A percentile compares a stretch with the other conserved stretches of the same genome.
phyloP scores from a whole-genome alignment of 805 yeast genomes.

The Saccharomycopsis fermentans region DNA sequence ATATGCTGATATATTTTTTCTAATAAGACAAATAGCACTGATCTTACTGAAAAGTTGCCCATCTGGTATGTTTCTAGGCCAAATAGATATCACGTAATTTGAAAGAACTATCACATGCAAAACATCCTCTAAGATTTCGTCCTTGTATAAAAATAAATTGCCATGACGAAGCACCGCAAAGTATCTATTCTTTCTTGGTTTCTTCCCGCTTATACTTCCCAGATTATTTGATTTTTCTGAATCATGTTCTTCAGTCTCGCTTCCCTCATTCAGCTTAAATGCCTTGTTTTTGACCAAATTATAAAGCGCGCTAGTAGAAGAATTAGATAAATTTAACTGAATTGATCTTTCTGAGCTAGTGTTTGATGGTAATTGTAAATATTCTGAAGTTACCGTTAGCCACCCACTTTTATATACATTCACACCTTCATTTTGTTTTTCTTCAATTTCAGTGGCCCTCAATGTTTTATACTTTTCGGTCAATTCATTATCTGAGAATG shows the following conservation, averaged over 20 bases:
- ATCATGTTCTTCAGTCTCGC: constrained; percentile 3
- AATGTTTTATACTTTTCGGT: constrained; percentile 29
- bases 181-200: constrained; percentile 47
- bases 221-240: constrained; percentile 14
- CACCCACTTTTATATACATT: constrained; percentile 62
- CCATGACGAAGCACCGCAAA: constrained; percentile 78
- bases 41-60: constrained; percentile 72
- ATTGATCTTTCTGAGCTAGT: constrained; percentile 19
- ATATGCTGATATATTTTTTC: constrained; percentile 27
- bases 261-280: background rate
- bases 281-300: constrained; percentile 37
- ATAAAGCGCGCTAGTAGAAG: constrained; percentile 54
- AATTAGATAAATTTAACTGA: constrained; percentile 27
- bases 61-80: constrained; percentile 76
- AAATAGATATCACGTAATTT: constrained; percentile 59
- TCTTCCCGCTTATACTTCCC: constrained; percentile 20
- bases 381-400: constrained; percentile 77
- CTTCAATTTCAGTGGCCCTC: constrained; percentile 58
- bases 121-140: constrained; percentile 52
- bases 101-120: constrained; percentile 72
- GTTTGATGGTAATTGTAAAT: constrained; percentile 35
- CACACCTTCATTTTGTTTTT: constrained; percentile 47
- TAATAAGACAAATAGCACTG: constrained; percentile 66
- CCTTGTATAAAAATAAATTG: constrained; percentile 74
- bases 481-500: constrained; percentile 18